Evolutionary conservation across 768 basidiomycete species (phyloP).

Genomic region (Trametopsis cervina): DNA sequence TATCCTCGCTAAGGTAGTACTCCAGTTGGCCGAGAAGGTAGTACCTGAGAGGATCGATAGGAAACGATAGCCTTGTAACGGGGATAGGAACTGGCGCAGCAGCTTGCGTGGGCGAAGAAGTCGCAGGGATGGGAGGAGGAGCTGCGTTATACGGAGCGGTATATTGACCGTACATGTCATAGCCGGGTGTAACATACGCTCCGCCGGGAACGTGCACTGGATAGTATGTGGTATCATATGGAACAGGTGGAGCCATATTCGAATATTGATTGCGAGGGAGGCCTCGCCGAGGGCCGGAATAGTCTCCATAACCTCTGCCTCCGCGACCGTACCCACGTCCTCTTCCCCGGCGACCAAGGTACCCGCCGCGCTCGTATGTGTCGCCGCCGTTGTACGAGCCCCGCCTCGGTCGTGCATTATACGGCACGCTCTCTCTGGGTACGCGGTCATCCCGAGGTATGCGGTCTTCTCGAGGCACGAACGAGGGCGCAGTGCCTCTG

Average conservation of each 20-base stretch:
- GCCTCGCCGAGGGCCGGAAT: constrained; percentile 8
- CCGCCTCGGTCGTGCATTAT: constrained; percentile 24
- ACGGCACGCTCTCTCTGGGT: constrained; percentile 14
- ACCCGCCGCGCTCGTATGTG: constrained; percentile 29
- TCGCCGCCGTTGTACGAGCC: constrained; percentile 26
- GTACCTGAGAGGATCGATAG: constrained; percentile 58
- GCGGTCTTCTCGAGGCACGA: constrained; percentile 3
- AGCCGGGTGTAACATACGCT: constrained; percentile 11
- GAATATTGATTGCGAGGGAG: constrained; percentile 8
- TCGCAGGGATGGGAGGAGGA: constrained; percentile 13
- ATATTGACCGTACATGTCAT: constrained; percentile 17
- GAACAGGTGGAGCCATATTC: too few relatives aligned
- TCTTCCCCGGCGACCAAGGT: constrained; percentile 28
- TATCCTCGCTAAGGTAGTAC: constrained; percentile 88
- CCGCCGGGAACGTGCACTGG: constrained; percentile 5
- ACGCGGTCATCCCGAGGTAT: too few relatives aligned
- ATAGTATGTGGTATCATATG: constrained; percentile 2
- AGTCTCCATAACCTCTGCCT: constrained; percentile 16
- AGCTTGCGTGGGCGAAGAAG: too few relatives aligned
- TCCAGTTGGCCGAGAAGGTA: constrained; percentile 80
- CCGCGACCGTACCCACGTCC: constrained; percentile 29
- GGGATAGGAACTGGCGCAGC: constrained; percentile 40
- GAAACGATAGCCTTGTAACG: constrained; percentile 39
- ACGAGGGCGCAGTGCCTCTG: background rate
- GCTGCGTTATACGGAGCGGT: constrained; percentile 17